A percentile compares a stretch with the other conserved stretches of the same genome.
Conservation (phyloP, 441 rosid genomes). For the Arabidopsis lyrata region DNA sequence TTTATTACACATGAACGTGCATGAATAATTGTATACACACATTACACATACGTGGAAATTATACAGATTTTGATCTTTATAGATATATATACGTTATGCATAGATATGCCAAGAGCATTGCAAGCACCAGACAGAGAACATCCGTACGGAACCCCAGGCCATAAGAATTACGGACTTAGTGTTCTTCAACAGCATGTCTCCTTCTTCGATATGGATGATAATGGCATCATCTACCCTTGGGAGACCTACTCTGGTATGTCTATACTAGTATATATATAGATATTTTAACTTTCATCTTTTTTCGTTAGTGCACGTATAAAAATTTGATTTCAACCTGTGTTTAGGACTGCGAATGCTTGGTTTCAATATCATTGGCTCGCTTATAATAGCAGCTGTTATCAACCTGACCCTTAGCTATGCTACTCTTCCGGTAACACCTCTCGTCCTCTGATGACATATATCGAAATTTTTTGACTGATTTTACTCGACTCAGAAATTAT, state of each 20-base stretch:
- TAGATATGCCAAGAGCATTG: conserved; percentile 89
- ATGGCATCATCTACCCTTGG: conserved; percentile 94
- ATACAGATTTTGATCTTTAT: neutral
- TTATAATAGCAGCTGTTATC: conserved; percentile 57
- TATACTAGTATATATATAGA: too few relatives aligned
- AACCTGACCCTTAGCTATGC: conserved; percentile 65
- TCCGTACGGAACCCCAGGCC: conserved; percentile 81
- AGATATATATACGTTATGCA: neutral
- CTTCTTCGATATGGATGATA: conserved; percentile 76
- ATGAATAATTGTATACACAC: too few relatives aligned
- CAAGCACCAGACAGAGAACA: conserved; percentile 77
- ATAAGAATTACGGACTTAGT: conserved; percentile 56
- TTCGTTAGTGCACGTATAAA: neutral
- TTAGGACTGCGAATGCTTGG: conserved; percentile 76
- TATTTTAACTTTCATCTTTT: neutral
- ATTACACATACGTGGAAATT: too few relatives aligned
- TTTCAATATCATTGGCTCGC: conserved; percentile 65
- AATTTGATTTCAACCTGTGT: neutral
- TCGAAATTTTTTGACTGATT: neutral
- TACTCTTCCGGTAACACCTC: conserved; percentile 65
- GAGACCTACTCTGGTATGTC: conserved; percentile 77
- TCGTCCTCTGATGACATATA: neutral
- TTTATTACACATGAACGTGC: too few relatives aligned
- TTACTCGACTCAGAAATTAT: neutral
- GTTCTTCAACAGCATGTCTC: conserved; percentile 94